Base-by-base conservation (phyloP, 2,329 filamentous ascomycete species). In the Ploettnerulaceae sp. region DNA sequence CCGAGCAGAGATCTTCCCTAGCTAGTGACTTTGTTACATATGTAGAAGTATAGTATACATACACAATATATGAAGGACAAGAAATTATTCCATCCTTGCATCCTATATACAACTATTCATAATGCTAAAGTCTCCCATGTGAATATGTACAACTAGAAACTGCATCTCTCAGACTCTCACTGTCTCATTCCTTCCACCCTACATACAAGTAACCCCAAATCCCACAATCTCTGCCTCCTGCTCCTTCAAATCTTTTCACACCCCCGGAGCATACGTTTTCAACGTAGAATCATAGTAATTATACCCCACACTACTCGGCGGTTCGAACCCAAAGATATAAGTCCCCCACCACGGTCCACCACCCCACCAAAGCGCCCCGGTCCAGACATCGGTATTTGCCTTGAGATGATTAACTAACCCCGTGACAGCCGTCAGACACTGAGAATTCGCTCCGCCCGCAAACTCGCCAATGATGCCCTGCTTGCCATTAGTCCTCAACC, bases 391-490 rank as follows among this genome's bases (percentile, higher is more conserved):
- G 1, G 54, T 61, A 54, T 78, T 76, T 32, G 68, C 56, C 1
- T 59, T 64, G 54, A 79, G 50, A 58, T 72, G 73, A 20, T 62
- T 55, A 50, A 80, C 53, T 57, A 77, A 69, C 26, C 73, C 73
- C 40, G 68, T 65, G 12, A 78, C 58, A 17, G 76, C 76, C 5
- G 60, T 54, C 47, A 74, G 64, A 52, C 76, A 79, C 43, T 68
- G 64, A 1, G 59, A 52, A 51, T 79, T 79, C 4, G 67, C 65
- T 0, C 71, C 76, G 3, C 68, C 75, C 0, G 75, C 76, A 52
- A 71, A 77, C 58, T 80, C 76, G 21, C 76, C 76, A 37, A 80
- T 57, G 11, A 79, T 58, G 1, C 71, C 76, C 43, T 66, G 61
- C 60, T 78, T 77, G 32, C 67, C 67, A 54, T 79, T 77, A 11